Percentiles rank a stretch among this genome's conserved stretches.
Conservation (phyloP, 768 basidiomycete species). For the Clavulina sp. region DNA sequence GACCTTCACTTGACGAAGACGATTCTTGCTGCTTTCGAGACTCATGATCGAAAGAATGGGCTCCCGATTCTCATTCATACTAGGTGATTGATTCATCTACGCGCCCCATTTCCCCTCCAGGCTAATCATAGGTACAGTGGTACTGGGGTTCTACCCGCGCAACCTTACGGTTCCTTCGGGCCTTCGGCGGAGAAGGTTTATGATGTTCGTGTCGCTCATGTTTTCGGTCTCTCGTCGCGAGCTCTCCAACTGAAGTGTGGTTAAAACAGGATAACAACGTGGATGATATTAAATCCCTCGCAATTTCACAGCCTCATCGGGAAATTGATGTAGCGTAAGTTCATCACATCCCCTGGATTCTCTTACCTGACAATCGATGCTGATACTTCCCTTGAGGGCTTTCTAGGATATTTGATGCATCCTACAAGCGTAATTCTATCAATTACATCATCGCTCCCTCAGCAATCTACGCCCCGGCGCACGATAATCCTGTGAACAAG, state of each 20-base stretch:
- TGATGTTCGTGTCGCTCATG: no score
- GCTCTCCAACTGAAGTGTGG: no score
- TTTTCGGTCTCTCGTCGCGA: no score
- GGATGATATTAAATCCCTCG: slow-evolving; percentile 15
- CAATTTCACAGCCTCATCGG: slow-evolving; percentile 13
- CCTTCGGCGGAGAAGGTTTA: no score
- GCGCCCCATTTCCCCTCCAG: no score
- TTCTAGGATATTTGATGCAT: slow-evolving; percentile 14
- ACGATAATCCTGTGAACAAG: slow-evolving; percentile 8
- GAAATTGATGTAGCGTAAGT: slow-evolving; percentile 16
- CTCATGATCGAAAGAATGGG: neutral
- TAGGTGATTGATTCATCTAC: no score
- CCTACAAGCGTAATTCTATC: slow-evolving; percentile 8
- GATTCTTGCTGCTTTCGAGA: slow-evolving; percentile 13
- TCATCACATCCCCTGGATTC: neutral
- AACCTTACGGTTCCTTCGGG: no score
- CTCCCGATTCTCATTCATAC: slow-evolving; percentile 16
- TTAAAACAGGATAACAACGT: slow-evolving; percentile 15
- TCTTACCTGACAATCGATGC: no score
- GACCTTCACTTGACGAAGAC: slow-evolving; percentile 13
- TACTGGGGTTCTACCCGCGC: no score
- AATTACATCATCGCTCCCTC: slow-evolving; percentile 17
- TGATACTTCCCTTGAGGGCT: neutral
- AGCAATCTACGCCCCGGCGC: slow-evolving; percentile 14
- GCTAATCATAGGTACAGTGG: no score